Evolutionary conservation across 805 yeast genomes (phyloP).

Genomic region (Teunomyces lycoperdinae): DNA sequence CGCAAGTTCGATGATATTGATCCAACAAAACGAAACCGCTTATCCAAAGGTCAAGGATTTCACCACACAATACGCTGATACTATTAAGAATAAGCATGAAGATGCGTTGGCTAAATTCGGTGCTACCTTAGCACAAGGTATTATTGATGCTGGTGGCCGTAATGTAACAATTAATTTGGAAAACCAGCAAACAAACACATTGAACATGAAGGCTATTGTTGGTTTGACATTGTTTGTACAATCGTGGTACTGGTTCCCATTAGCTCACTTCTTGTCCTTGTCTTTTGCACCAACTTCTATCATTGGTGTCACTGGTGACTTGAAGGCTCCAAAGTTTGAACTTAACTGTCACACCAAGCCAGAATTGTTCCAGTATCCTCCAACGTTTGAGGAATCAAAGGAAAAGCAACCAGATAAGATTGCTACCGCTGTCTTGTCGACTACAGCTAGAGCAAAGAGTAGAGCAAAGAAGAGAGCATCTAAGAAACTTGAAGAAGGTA

Average conservation of each 20-base stretch:
- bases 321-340: slow-evolving; percentile 81
- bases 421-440: slow-evolving; percentile 89
- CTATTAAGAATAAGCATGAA: slow-evolving; percentile 85
- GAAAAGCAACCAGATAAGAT: slow-evolving; percentile 85
- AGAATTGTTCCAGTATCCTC: slow-evolving; percentile 83
- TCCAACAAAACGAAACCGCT: slow-evolving; percentile 80
- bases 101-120: slow-evolving; percentile 98
- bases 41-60: slow-evolving; percentile 77
- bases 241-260: slow-evolving; percentile 98
- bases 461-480: slow-evolving; percentile 71
- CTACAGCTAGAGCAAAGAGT: slow-evolving; percentile 91
- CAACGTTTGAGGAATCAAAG: slow-evolving; percentile 74
- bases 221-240: slow-evolving; percentile 89
- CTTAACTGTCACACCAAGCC: slow-evolving; percentile 79
- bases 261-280: slow-evolving; percentile 86
- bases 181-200: slow-evolving; percentile 82
- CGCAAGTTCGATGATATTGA: slow-evolving; percentile 86
- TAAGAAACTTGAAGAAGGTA: slow-evolving; percentile 48
- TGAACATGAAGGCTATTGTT: slow-evolving; percentile 87
- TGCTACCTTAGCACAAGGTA: slow-evolving; percentile 95
- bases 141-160: slow-evolving; percentile 97
- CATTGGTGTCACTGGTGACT: slow-evolving; percentile 75
- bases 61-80: slow-evolving; percentile 69
- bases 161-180: slow-evolving; percentile 93
- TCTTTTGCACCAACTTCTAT: slow-evolving; percentile 92